phyloP scores from a whole-genome alignment of 1,284 basidiomycete species.

The Melampsora americana region DNA sequence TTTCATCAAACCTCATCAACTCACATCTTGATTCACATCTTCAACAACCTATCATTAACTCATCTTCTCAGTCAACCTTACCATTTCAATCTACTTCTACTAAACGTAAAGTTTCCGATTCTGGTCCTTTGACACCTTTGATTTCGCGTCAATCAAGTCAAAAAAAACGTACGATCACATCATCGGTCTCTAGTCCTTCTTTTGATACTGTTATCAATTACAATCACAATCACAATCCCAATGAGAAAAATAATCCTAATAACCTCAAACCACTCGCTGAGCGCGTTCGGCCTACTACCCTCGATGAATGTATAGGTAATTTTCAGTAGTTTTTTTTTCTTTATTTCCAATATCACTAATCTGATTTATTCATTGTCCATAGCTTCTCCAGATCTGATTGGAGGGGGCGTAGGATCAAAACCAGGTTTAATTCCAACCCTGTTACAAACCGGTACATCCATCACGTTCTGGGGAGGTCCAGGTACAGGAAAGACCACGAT shows the following conservation, averaged over 20 bases:
- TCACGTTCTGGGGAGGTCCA: conserved; percentile 66
- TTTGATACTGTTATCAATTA: background rate
- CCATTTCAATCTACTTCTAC: conserved; percentile 5
- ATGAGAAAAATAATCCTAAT: background rate
- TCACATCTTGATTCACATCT: conserved; percentile 53
- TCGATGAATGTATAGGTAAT: conserved; percentile 31
- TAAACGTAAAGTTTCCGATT: background rate
- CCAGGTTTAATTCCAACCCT: conserved; percentile 58
- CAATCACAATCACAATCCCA: background rate
- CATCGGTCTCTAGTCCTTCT: background rate
- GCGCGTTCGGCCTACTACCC: conserved; percentile 21
- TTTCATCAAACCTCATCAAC: conserved; percentile 54
- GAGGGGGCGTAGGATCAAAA: conserved; percentile 60
- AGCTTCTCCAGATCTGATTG: conserved; percentile 64
- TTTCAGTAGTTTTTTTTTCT: background rate
- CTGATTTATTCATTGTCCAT: conserved; percentile 57
- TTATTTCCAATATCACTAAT: background rate
- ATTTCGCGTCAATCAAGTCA: background rate
- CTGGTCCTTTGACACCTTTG: background rate
- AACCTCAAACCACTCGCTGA: conserved; percentile 33
- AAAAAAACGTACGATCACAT: background rate
- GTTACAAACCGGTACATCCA: conserved; percentile 55
- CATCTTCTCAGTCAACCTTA: conserved; percentile 15
- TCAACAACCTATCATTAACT: background rate
- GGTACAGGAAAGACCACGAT: conserved; percentile 77